These are phyloP conservation scores for Xylaria cubensis DNA, from an alignment of 495 filamentous ascomycete genomes.

Conservation along the genomic window DNA sequence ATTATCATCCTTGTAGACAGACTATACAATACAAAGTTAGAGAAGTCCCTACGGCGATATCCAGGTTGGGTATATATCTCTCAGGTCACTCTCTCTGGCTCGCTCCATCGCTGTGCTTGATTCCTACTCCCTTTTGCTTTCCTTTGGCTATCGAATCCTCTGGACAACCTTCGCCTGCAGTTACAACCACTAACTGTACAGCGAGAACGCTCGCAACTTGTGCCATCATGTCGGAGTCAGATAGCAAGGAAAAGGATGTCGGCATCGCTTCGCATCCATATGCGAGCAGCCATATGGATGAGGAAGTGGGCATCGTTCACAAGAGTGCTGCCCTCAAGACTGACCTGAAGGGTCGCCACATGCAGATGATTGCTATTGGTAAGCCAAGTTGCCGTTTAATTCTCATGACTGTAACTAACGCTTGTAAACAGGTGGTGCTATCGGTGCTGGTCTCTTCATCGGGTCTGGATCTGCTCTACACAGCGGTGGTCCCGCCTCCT, in stretches of 20 bases:
- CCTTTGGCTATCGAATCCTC: not conserved
- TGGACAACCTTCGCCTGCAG: constrained; percentile 1
- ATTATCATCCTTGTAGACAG: not conserved
- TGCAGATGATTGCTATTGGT: constrained; percentile 82
- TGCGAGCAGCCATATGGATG: constrained; percentile 28
- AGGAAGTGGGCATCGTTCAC: constrained; percentile 42
- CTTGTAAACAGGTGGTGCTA: constrained; percentile 52
- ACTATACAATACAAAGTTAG: not conserved
- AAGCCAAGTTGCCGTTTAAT: constrained; percentile 22
- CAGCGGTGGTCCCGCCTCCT: constrained; percentile 60
- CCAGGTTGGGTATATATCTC: constrained; percentile 15
- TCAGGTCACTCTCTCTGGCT: not conserved
- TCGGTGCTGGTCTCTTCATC: constrained; percentile 66
- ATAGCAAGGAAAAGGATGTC: constrained; percentile 28
- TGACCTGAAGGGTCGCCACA: constrained; percentile 59
- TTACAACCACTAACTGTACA: not conserved
- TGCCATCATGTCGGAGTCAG: constrained; percentile 27
- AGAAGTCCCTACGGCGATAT: not conserved
- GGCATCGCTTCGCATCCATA: constrained; percentile 1
- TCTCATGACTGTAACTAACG: constrained; percentile 25
- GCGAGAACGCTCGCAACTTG: not conserved
- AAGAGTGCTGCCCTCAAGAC: constrained; percentile 37
- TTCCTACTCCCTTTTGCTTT: not conserved
- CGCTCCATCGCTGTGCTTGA: not conserved
- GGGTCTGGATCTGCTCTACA: constrained; percentile 57